Base-by-base conservation (phyloP, 768 basidiomycete species). In the Asterophora parasitica region DNA sequence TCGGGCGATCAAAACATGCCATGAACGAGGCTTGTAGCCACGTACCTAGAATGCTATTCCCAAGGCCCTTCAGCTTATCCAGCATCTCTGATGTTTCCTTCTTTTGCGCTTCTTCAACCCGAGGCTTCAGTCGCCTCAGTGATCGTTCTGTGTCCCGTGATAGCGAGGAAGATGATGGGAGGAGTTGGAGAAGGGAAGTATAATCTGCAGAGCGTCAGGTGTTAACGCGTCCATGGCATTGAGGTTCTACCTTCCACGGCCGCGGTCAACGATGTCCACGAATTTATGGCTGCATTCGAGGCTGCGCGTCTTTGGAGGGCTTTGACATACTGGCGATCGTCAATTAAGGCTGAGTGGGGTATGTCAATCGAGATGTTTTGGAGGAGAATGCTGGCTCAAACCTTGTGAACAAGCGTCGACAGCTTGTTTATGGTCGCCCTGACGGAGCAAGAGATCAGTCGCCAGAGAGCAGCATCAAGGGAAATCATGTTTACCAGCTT, bases 41-140 rank as follows among this genome's bases (percentile, higher is more conserved):
- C 76, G 47, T 58, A 83, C 95, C 94, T 15, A 99, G 73, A 38
- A 99, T 72, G 47, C 76, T 88, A 61, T 99, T 92, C 1, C 95
- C 95, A 7, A 99, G 65, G 4, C 85, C 88, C 63, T 99, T 99
- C 46, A 99, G 64, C 67, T 98, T 96, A 51, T 73, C 81, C 59
- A 97, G 49, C 90, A 97, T 96, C 67, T 98, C 95, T 2, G 77
- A 77, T 37, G 88, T 93, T 67, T 97, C 93, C 53, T 70, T 73
- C 65, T 92, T 88, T 67, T 92, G 89, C 12, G 88, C 87, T 11
- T 71, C 76, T 58, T 86, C 83, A 31, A 86, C 65, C 7, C 85
- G 80, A 40, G 82, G 81, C 48, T 85, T 83, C 13, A 98, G 63
- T 2, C 61, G 59, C 4, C 63, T 64, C 7, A 90, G 70, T 10